Base-by-base conservation (phyloP, 2,329 filamentous ascomycete species). In the Stachybotrys chlorohalonatus region DNA sequence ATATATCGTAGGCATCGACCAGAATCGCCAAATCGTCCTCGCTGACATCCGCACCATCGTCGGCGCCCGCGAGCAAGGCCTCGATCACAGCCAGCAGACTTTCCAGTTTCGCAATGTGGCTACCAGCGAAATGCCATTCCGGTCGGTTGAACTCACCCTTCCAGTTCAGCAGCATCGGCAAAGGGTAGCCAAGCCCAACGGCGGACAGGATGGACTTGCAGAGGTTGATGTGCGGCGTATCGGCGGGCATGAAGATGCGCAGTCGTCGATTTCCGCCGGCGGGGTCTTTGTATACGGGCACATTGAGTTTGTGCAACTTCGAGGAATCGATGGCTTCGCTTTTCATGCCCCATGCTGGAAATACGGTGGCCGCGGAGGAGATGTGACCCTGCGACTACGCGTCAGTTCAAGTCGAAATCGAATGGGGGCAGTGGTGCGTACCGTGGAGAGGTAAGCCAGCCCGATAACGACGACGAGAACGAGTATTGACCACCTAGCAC, bases 201-300 rank as follows among this genome's bases (percentile, higher is more conserved):
- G 68, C 66, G 1, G 69, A 72, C 67, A 71, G 70, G 54, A 70
- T 59, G 31, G 66, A 65, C 52, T 71, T 73, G 67, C 70, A 73
- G 11, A 73, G 64, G 53, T 70, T 70, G 39, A 72, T 62, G 52
- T 65, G 60, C 4, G 70, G 66, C 1, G 63, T 64, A 53, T 72
- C 68, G 11, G 70, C 70, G 2, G 68, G 65, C 68, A 73, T 69
- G 58, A 73, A 72, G 52, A 73, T 56, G n/a, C 66, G 66, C 11
- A 73, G 58, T 1, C 59, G 67, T 1, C 66, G 65, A 1, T 60
- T 53, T n/a, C 57, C 47, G 48, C 47, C 60, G 47, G 7, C 49
- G 17, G 2, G 24, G 15, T 11, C 46, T 31, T 58, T 15, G 32
- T 47, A 49, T 6, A n/a, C 32, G 32, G 60, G 61, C 1, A 55